Conservation (phyloP, 2,329 filamentous ascomycete genomes). For the Aaosphaeria arxii region DNA sequence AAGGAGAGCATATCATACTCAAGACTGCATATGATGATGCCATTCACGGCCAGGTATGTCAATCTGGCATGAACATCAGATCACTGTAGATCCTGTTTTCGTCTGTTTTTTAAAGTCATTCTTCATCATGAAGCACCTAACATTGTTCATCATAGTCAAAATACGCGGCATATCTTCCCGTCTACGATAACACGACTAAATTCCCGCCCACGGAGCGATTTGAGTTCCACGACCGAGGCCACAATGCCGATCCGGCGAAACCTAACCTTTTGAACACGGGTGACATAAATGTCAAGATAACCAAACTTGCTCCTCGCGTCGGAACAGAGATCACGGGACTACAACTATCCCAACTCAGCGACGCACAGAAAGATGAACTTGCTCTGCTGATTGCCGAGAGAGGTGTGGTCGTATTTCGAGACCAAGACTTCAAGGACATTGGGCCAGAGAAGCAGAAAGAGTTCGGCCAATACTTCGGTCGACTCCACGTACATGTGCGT, state of each 20-base stretch:
- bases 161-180: slow-evolving; percentile 35
- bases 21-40: slow-evolving; percentile 18
- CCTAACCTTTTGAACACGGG: slow-evolving; percentile 37
- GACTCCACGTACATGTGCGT: slow-evolving; percentile 16
- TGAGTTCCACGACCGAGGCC: slow-evolving; percentile 40
- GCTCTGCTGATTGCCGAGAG: slow-evolving; percentile 33
- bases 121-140: no score
- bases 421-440: slow-evolving; percentile 47
- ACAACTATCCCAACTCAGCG: slow-evolving; percentile 44
- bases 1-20: slow-evolving; percentile 18
- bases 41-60: slow-evolving; percentile 14
- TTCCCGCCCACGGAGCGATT: slow-evolving; percentile 42
- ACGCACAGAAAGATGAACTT: slow-evolving; percentile 46
- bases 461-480: slow-evolving; percentile 46
- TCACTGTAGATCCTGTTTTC: not conserved
- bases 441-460: slow-evolving; percentile 42
- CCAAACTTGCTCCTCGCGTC: slow-evolving; percentile 22
- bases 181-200: slow-evolving; percentile 34
- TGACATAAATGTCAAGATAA: slow-evolving; percentile 19
- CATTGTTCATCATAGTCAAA: slow-evolving; percentile 4
- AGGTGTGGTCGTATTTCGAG: slow-evolving; percentile 46
- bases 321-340: slow-evolving; percentile 30
- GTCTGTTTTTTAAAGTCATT: no score
- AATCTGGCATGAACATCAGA: not conserved
- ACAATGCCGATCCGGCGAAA: slow-evolving; percentile 43